Evolutionary conservation across 768 basidiomycete genomes (phyloP).

Genomic region (Boletus sensibilis): DNA sequence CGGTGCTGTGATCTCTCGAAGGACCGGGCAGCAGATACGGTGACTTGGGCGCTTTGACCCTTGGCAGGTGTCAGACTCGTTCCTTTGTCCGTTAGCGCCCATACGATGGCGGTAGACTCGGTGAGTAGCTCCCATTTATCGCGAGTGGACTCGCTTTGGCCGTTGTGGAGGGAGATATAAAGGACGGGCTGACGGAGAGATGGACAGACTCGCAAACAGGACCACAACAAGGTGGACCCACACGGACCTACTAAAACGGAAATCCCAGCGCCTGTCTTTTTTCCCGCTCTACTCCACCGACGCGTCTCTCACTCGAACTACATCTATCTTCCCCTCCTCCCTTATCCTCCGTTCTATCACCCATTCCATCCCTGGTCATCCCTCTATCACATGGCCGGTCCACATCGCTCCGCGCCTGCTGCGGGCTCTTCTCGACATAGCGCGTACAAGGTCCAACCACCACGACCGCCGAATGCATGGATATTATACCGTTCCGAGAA

Average conservation of each 20-base stretch:
- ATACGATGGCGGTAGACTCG: conserved; percentile 10
- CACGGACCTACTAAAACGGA: conserved; percentile 37
- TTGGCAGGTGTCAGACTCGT: conserved; percentile 8
- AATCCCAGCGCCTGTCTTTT: conserved; percentile 21
- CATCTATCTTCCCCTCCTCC: conserved; percentile 15
- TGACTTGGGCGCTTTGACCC: conserved; percentile 15
- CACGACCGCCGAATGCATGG: conserved; percentile 81
- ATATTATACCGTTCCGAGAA: conserved; percentile 74
- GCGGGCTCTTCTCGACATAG: conserved; percentile 1
- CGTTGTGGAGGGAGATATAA: conserved; percentile 15
- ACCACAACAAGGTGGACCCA: conserved; percentile 36
- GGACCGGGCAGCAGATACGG: not conserved
- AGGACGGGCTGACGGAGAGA: not conserved
- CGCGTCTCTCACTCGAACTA: conserved; percentile 27
- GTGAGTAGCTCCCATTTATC: conserved; percentile 15
- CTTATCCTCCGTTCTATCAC: conserved; percentile 6
- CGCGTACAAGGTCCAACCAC: conserved; percentile 37
- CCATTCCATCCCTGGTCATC: conserved; percentile 3
- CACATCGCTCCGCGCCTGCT: conserved; percentile 8
- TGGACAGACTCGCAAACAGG: conserved; percentile 28
- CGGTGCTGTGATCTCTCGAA: not conserved
- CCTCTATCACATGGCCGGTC: conserved; percentile 23
- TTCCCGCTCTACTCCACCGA: conserved; percentile 24
- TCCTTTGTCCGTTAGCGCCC: not conserved
- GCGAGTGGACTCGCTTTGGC: conserved; percentile 8